Conservation (phyloP, 306 rosid species). For the Betula pendula region DNA sequence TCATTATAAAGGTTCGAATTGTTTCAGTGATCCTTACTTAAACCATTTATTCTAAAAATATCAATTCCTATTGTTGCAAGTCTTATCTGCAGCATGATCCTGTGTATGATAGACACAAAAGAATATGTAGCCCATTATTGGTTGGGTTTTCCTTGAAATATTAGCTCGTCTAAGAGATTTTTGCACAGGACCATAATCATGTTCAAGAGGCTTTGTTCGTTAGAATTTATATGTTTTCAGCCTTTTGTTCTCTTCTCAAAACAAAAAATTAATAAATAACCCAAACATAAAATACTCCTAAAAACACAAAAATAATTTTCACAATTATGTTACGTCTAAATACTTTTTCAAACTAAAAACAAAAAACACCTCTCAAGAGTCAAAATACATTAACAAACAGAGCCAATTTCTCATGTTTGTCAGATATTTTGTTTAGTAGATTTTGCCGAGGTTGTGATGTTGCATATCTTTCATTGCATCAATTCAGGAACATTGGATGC, state of each 20-base stretch:
- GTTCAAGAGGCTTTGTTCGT: too few relatives aligned
- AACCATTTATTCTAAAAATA: slow-evolving; percentile 6
- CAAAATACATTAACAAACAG: too few relatives aligned
- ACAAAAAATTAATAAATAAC: too few relatives aligned
- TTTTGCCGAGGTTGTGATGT: background rate
- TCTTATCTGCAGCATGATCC: background rate
- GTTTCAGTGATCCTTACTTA: slow-evolving; percentile 17
- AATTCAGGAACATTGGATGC: slow-evolving; percentile 89
- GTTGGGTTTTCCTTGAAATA: background rate
- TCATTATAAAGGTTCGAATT: slow-evolving; percentile 70
- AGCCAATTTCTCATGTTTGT: background rate
- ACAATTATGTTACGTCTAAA: too few relatives aligned
- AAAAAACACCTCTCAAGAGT: too few relatives aligned
- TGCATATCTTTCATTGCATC: slow-evolving; percentile 7
- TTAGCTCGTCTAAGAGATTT: background rate
- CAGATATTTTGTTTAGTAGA: background rate
- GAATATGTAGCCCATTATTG: background rate
- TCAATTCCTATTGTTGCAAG: background rate
- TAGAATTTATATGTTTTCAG: too few relatives aligned
- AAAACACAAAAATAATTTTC: too few relatives aligned
- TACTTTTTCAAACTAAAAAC: too few relatives aligned
- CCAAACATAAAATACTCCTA: too few relatives aligned
- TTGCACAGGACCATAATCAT: background rate
- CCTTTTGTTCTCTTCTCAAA: too few relatives aligned
- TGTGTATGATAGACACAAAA: background rate